These are phyloP conservation scores for Sporothrix curviconia DNA, from an alignment of 2,329 filamentous ascomycete genomes.

Conservation along the genomic window DNA sequence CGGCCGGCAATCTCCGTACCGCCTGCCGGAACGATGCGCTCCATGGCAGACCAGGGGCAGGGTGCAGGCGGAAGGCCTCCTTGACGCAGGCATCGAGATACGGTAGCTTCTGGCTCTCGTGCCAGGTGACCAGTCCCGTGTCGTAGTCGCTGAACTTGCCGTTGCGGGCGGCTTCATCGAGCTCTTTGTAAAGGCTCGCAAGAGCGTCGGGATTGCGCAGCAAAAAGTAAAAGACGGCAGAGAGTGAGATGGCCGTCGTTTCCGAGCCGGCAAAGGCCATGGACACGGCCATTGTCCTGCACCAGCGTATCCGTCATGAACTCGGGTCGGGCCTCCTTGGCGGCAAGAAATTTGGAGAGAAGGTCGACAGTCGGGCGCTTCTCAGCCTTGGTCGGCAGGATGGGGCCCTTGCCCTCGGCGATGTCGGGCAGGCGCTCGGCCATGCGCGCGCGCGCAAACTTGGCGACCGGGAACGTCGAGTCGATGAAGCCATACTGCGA, in stretches of 20 bases:
- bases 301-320: conserved; percentile 67
- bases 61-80: conserved; percentile 70
- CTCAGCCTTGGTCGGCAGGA: conserved; percentile 33
- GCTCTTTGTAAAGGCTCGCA: conserved; percentile 49
- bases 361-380: conserved; percentile 50
- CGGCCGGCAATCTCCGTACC: conserved; percentile 58
- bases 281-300: conserved; percentile 62
- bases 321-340: conserved; percentile 58
- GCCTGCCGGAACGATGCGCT: conserved; percentile 61
- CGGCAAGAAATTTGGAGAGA: conserved; percentile 65
- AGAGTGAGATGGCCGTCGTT: conserved; percentile 69
- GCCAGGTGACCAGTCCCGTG: conserved; percentile 61
- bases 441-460: conserved; percentile 64
- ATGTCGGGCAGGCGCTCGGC: conserved; percentile 53
- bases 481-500: conserved; percentile 62
- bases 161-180: conserved; percentile 51
- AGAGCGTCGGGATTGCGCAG: conserved; percentile 56
- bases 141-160: conserved; percentile 46
- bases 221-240: conserved; percentile 67
- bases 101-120: conserved; percentile 61
- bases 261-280: conserved; percentile 72
- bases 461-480: conserved; percentile 63
- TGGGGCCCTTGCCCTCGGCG: conserved; percentile 28
- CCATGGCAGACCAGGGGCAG: conserved; percentile 64
- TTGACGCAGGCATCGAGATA: conserved; percentile 76